phyloP scores from a whole-genome alignment of 2,329 filamentous ascomycete species.

The Harringtonia aguacate region DNA sequence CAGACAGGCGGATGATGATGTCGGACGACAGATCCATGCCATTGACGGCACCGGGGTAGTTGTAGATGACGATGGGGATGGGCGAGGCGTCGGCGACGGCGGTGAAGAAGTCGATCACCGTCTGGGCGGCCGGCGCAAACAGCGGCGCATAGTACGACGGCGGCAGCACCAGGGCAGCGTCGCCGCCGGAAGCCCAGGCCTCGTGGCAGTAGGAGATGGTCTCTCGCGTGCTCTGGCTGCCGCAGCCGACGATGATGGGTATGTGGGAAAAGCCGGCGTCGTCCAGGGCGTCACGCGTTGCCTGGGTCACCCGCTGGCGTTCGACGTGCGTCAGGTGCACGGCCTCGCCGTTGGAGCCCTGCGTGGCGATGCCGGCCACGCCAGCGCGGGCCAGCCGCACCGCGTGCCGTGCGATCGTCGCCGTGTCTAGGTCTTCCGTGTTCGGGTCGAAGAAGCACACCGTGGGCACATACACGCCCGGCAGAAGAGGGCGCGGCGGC shows the following conservation, averaged over 20 bases:
- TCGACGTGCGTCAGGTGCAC: conserved; percentile 66
- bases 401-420: conserved; percentile 48
- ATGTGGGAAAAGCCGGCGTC: conserved; percentile 52
- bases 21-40: conserved; percentile 57
- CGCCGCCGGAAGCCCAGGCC: conserved; percentile 57
- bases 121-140: conserved; percentile 49
- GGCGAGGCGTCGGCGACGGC: conserved; percentile 52
- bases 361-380: conserved; percentile 63
- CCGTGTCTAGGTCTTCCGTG: conserved; percentile 56
- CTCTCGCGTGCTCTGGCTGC: conserved; percentile 62
- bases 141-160: conserved; percentile 65
- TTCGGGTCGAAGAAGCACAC: conserved; percentile 60
- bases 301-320: conserved; percentile 55
- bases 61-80: conserved; percentile 59
- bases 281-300: conserved; percentile 60
- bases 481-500: conserved; percentile 22
- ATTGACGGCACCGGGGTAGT: conserved; percentile 53
- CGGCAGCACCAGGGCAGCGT: conserved; percentile 66
- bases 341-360: conserved; percentile 76
- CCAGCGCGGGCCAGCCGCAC: conserved; percentile 64
- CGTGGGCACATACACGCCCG: conserved; percentile 61
- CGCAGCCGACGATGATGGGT: conserved; percentile 68
- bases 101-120: conserved; percentile 55
- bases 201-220: conserved; percentile 59
- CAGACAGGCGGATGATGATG: conserved; percentile 44